Conservation (phyloP, 2,329 filamentous ascomycete genomes). For the Pseudocercospora fuligena region DNA sequence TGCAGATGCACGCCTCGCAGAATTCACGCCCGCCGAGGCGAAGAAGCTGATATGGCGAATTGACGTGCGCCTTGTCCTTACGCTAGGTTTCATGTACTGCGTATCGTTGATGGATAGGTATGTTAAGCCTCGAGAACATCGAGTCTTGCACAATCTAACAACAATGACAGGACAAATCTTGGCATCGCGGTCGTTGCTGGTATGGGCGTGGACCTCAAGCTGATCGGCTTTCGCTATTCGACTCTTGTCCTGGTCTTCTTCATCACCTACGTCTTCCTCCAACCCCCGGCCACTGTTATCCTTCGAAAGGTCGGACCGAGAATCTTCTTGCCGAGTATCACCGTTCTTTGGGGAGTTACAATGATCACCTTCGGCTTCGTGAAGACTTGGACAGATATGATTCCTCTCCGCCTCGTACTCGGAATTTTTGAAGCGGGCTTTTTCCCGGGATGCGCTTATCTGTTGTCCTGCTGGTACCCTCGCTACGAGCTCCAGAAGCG, state of each 20-base stretch:
- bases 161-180: conserved; percentile 33
- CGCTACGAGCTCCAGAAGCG: conserved; percentile 46
- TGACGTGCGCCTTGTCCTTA: conserved; percentile 61
- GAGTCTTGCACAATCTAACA: not conserved
- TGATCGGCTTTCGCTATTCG: conserved; percentile 39
- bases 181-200: conserved; percentile 44
- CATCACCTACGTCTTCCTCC: conserved; percentile 72
- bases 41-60: conserved; percentile 70
- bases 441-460: conserved; percentile 61
- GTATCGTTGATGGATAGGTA: conserved; percentile 44
- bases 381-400: conserved; percentile 56
- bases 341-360: conserved; percentile 62
- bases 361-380: conserved; percentile 71
- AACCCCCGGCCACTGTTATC: conserved; percentile 72
- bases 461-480: conserved; percentile 66
- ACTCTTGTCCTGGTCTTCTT: conserved; percentile 73
- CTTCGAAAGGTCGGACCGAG: conserved; percentile 65
- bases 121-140: not conserved
- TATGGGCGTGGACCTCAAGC: conserved; percentile 41
- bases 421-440: conserved; percentile 63
- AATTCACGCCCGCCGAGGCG: conserved; percentile 66
- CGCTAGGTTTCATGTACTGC: conserved; percentile 49
- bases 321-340: conserved; percentile 42
- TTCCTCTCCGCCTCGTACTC: conserved; percentile 62
- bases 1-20: conserved; percentile 39